A percentile compares a stretch with the other conserved stretches of the same genome.
phyloP scores from a whole-genome alignment of 768 basidiomycete species.

The Austroboletus festivus region DNA sequence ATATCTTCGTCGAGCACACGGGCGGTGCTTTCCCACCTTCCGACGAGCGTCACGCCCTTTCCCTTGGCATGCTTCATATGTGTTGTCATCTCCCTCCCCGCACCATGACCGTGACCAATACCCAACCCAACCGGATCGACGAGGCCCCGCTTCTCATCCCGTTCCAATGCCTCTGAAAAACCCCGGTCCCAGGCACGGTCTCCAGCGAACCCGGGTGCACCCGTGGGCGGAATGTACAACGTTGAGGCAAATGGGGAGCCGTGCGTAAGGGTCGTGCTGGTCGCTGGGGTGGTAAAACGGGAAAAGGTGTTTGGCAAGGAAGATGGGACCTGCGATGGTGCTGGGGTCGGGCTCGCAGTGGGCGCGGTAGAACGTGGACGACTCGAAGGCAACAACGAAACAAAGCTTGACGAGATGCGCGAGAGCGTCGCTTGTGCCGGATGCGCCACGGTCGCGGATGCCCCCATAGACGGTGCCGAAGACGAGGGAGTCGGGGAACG shows the following conservation, averaged over 20 bases:
- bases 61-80: slow-evolving; percentile 27
- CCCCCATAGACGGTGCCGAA: neutral
- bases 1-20: slow-evolving; percentile 50
- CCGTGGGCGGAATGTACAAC: slow-evolving; percentile 46
- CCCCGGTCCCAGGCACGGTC: slow-evolving; percentile 69
- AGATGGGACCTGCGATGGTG: no score
- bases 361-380: slow-evolving; percentile 13
- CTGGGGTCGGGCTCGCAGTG: no score
- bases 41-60: slow-evolving; percentile 48
- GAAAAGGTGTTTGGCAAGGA: slow-evolving; percentile 11
- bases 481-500: neutral
- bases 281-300: slow-evolving; percentile 15
- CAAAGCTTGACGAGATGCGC: slow-evolving; percentile 47
- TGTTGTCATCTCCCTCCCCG: slow-evolving; percentile 27
- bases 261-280: slow-evolving; percentile 31
- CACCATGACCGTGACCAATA: no score
- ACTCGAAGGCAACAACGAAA: slow-evolving; percentile 42
- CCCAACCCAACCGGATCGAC: slow-evolving; percentile 43
- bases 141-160: slow-evolving; percentile 38
- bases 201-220: slow-evolving; percentile 79
- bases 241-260: slow-evolving; percentile 50
- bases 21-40: slow-evolving; percentile 53
- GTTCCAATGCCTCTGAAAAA: slow-evolving; percentile 46
- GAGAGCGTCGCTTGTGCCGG: slow-evolving; percentile 40
- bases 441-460: neutral